A percentile compares a stretch with the other conserved stretches of the same genome.
These are phyloP conservation scores for Suillus bovinus DNA, from an alignment of 768 basidiomycete genomes.

Conservation along the genomic window DNA sequence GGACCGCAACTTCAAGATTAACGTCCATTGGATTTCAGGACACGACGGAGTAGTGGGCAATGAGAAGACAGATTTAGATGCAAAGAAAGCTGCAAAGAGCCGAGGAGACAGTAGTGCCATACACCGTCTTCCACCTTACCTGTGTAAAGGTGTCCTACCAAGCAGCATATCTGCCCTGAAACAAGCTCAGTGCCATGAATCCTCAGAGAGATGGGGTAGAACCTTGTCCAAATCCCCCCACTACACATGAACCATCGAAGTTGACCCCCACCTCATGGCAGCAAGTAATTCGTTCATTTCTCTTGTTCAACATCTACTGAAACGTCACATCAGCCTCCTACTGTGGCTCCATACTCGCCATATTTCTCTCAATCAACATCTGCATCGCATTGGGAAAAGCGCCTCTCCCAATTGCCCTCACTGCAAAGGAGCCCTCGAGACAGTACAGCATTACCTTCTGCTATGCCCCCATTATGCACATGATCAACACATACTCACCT, in stretches of 20 bases:
- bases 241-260: background rate
- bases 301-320: slow-evolving; percentile 6
- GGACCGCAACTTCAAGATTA: background rate
- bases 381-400: slow-evolving; percentile 25
- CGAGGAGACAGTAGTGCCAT: background rate
- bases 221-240: slow-evolving; percentile 5
- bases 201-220: background rate
- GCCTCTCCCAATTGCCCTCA: slow-evolving; percentile 27
- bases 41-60: slow-evolving; percentile 18
- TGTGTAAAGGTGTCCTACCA: background rate
- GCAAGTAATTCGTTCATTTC: slow-evolving; percentile 11
- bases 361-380: slow-evolving; percentile 29
- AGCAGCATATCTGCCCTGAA: background rate
- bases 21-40: slow-evolving; percentile 5
- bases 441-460: slow-evolving; percentile 31
- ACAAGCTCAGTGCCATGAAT: background rate
- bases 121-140: background rate
- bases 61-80: slow-evolving; percentile 22
- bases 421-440: slow-evolving; percentile 27
- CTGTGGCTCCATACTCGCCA: slow-evolving; percentile 36
- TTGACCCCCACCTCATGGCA: background rate
- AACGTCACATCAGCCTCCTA: slow-evolving; percentile 23
- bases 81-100: slow-evolving; percentile 18
- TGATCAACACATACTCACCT: background rate
- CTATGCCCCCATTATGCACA: slow-evolving; percentile 24